These are phyloP conservation scores for Helicocarpus griseus DNA, from an alignment of 2,329 filamentous ascomycete genomes.

Conservation along the genomic window DNA sequence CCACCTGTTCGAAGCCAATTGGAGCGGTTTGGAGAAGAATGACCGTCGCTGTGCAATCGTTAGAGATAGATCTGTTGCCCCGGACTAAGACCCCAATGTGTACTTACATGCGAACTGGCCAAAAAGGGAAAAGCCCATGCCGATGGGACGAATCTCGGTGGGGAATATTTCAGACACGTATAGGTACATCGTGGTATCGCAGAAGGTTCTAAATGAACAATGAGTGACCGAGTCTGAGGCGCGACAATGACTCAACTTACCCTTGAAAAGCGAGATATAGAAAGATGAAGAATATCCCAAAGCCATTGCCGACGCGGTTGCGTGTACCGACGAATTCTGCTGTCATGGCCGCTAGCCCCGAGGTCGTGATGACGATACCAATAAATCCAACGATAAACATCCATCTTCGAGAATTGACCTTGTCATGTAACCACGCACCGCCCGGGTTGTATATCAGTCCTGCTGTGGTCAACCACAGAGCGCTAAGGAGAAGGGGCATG, in stretches of 20 bases:
- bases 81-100: no score
- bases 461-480: slow-evolving; percentile 39
- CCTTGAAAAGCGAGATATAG: slow-evolving; percentile 43
- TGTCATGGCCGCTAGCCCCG: slow-evolving; percentile 31
- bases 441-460: slow-evolving; percentile 33
- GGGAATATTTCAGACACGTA: slow-evolving; percentile 40
- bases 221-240: slow-evolving; percentile 6
- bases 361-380: slow-evolving; percentile 32
- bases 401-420: slow-evolving; percentile 28
- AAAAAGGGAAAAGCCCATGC: slow-evolving; percentile 44
- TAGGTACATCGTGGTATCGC: slow-evolving; percentile 40
- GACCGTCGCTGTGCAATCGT: slow-evolving; percentile 29
- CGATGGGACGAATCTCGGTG: slow-evolving; percentile 42
- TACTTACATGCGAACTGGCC: slow-evolving; percentile 37
- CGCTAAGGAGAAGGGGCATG: slow-evolving; percentile 36
- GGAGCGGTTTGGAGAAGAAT: slow-evolving; percentile 41
- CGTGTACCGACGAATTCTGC: slow-evolving; percentile 29
- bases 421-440: slow-evolving; percentile 28
- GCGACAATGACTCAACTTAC: slow-evolving; percentile 13
- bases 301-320: slow-evolving; percentile 31
- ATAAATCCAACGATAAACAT: slow-evolving; percentile 36
- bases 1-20: slow-evolving; percentile 34
- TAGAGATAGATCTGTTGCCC: slow-evolving; percentile 8
- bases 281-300: slow-evolving; percentile 34
- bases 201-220: slow-evolving; percentile 26